Evolutionary conservation across 345 rosid species (phyloP).

Genomic region (Balakata baccata): DNA sequence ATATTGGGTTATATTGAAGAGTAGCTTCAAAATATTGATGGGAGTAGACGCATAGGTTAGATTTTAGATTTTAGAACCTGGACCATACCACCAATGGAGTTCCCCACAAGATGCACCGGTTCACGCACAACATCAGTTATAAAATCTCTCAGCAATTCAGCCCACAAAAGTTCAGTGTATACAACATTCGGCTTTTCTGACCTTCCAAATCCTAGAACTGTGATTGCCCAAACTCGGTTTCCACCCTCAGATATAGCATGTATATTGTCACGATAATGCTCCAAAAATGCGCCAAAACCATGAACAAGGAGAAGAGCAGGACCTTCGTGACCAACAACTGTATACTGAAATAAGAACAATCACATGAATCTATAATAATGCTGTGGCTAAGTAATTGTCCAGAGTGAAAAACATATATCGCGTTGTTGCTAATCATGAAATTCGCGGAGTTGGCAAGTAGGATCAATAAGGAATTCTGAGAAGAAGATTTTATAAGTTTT

Average conservation of each 20-base stretch:
- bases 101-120: slow-evolving; percentile 78
- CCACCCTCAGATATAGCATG: slow-evolving; percentile 44
- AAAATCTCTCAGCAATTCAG: slow-evolving; percentile 81
- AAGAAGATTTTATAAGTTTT: slow-evolving; percentile 4
- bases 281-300: slow-evolving; percentile 94
- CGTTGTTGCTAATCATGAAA: neutral
- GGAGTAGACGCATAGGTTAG: neutral
- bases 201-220: slow-evolving; percentile 78
- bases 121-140: slow-evolving; percentile 69
- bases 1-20: neutral
- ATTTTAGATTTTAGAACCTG: too few species aligned
- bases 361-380: slow-evolving; percentile 5
- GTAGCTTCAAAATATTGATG: neutral
- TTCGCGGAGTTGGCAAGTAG: neutral
- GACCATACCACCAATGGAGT: slow-evolving; percentile 78
- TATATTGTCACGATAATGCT: slow-evolving; percentile 80
- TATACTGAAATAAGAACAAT: slow-evolving; percentile 46
- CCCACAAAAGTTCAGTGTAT: slow-evolving; percentile 85
- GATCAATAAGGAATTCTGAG: neutral
- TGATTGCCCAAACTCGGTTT: slow-evolving; percentile 73
- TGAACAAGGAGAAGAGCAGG: slow-evolving; percentile 80
- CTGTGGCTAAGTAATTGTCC: neutral
- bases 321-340: slow-evolving; percentile 55
- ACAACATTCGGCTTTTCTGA: slow-evolving; percentile 85
- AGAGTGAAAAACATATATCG: slow-evolving; percentile 17